A percentile compares a stretch with the other conserved stretches of the same genome.
Conservation (phyloP, 2,329 filamentous ascomycete species). For the Botrytis fragariae region DNA sequence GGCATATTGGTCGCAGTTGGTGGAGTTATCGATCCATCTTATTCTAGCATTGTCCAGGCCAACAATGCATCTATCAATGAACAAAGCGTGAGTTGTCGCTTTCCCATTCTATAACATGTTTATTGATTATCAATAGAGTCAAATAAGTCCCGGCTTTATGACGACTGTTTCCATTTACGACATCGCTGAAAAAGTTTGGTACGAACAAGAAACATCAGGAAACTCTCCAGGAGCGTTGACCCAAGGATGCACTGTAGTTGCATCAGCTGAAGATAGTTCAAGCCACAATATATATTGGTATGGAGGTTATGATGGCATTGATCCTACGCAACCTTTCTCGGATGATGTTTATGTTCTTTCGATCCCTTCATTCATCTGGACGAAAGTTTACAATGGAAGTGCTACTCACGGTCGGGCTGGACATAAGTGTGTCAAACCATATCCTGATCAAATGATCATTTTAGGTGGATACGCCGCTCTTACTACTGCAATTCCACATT, state of each 20-base stretch:
- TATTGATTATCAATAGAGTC: slow-evolving; percentile 44
- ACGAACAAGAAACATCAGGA: slow-evolving; percentile 67
- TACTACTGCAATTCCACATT: slow-evolving; percentile 38
- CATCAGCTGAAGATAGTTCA: slow-evolving; percentile 66
- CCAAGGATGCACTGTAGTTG: slow-evolving; percentile 69
- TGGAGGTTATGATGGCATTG: slow-evolving; percentile 63
- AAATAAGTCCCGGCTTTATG: slow-evolving; percentile 68
- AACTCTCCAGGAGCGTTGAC: slow-evolving; percentile 61
- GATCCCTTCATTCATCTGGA: slow-evolving; percentile 70
- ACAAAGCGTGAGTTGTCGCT: slow-evolving; percentile 42
- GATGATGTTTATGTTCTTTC: slow-evolving; percentile 73
- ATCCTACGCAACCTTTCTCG: slow-evolving; percentile 51
- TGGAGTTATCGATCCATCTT: slow-evolving; percentile 64
- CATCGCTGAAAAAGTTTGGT: slow-evolving; percentile 67
- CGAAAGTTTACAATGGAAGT: slow-evolving; percentile 54
- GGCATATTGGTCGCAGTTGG: slow-evolving; percentile 77
- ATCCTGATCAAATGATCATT: slow-evolving; percentile 69
- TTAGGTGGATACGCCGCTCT: slow-evolving; percentile 60
- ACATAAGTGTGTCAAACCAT: slow-evolving; percentile 66
- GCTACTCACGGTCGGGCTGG: slow-evolving; percentile 59
- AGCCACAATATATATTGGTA: slow-evolving; percentile 79
- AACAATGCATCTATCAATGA: slow-evolving; percentile 38
- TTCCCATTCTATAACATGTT: too few species aligned
- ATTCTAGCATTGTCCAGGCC: slow-evolving; percentile 31
- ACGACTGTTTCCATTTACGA: slow-evolving; percentile 72